phyloP scores from a whole-genome alignment of 371 early-diverging fungal species.

The Entomophthora muscae region DNA sequence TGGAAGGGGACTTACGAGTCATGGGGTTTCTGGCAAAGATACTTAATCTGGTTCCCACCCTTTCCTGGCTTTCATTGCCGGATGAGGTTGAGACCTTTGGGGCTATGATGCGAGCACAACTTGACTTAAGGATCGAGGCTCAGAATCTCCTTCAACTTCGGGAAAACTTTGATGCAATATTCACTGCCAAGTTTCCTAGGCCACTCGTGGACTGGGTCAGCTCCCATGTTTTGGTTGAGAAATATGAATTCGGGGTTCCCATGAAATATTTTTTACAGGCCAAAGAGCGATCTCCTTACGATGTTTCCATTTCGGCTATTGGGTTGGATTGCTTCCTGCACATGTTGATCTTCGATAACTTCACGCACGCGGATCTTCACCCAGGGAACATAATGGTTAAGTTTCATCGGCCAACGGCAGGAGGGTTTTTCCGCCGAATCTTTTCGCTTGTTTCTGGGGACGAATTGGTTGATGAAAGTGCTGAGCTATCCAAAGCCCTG shows the following conservation, averaged over 20 bases:
- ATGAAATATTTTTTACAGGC: slow-evolving; percentile 46
- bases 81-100: slow-evolving; percentile 80
- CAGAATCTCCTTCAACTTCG: slow-evolving; percentile 49
- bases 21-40: slow-evolving; percentile 48
- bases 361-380: slow-evolving; percentile 86
- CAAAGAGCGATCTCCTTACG: slow-evolving; percentile 29
- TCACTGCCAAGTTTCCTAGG: slow-evolving; percentile 45
- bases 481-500: slow-evolving; percentile 13
- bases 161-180: slow-evolving; percentile 36
- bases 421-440: not conserved
- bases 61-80: slow-evolving; percentile 66
- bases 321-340: slow-evolving; percentile 30
- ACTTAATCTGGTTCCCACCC: slow-evolving; percentile 45
- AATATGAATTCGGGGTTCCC: slow-evolving; percentile 58
- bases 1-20: slow-evolving; percentile 62
- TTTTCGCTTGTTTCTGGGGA: slow-evolving; percentile 19
- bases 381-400: slow-evolving; percentile 87
- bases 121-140: slow-evolving; percentile 76
- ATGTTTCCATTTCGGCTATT: slow-evolving; percentile 49
- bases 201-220: slow-evolving; percentile 40
- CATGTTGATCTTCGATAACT: slow-evolving; percentile 83
- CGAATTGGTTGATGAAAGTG: slow-evolving; percentile 9
- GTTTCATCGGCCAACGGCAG: slow-evolving; percentile 42
- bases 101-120: slow-evolving; percentile 79
- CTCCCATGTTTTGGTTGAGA: slow-evolving; percentile 62